These are phyloP conservation scores for Moringa oleifera DNA, from an alignment of 345 rosid species.

Conservation along the genomic window DNA sequence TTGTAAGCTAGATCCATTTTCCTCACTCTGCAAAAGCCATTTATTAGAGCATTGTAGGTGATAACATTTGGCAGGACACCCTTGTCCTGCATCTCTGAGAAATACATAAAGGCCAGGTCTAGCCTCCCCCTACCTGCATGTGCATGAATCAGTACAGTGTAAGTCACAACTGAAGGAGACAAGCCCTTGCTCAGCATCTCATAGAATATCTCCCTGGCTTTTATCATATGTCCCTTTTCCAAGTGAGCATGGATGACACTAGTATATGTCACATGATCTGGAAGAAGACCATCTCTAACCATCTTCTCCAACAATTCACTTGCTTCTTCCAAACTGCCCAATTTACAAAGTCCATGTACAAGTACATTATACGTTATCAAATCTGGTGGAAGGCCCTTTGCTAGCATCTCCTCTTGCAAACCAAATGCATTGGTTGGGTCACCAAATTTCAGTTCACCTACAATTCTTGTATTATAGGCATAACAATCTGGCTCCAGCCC, in stretches of 20 bases:
- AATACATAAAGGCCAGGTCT: constrained; percentile 42
- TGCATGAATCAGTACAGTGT: constrained; percentile 68
- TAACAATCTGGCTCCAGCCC: constrained; percentile 52
- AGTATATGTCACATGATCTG: constrained; percentile 66
- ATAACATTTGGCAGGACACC: constrained; percentile 56
- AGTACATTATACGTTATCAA: constrained; percentile 50
- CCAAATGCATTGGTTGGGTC: constrained; percentile 37
- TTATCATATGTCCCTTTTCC: constrained; percentile 39
- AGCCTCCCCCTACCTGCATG: constrained; percentile 52
- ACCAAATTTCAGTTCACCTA: constrained; percentile 51
- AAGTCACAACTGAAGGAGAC: constrained; percentile 55
- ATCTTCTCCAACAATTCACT: constrained; percentile 41
- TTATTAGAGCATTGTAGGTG: constrained; percentile 63
- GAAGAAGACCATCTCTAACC: constrained; percentile 38
- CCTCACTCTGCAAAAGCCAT: constrained; percentile 56
- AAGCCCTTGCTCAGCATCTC: constrained; percentile 49
- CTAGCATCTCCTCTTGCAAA: constrained; percentile 58
- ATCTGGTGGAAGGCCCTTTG: constrained; percentile 45
- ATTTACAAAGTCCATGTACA: constrained; percentile 43
- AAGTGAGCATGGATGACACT: constrained; percentile 49
- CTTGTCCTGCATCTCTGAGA: constrained; percentile 51
- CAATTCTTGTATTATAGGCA: constrained; percentile 47
- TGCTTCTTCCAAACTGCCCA: constrained; percentile 46
- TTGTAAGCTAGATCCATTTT: constrained; percentile 43
- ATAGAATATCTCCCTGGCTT: constrained; percentile 42